Evolutionary conservation across 768 basidiomycete species (phyloP).

Genomic region (Leccinum subtestaceum): DNA sequence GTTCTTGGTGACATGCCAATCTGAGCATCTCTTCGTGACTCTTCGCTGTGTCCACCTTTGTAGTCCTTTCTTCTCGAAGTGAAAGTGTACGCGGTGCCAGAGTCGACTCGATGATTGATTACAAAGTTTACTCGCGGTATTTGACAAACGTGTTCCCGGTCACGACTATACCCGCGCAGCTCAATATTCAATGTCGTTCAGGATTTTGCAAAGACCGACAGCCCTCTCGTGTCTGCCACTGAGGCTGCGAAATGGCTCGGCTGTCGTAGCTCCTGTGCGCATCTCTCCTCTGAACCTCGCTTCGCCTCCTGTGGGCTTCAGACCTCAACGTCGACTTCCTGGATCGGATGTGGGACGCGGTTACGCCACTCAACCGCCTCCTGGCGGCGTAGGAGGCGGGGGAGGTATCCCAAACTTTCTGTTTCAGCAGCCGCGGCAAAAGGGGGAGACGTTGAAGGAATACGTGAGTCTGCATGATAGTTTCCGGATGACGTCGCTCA

Average conservation of each 20-base stretch:
- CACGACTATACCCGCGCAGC: too few relatives aligned
- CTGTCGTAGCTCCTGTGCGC: conserved; percentile 10
- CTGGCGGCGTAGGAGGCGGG: conserved; percentile 33
- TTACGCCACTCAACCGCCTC: conserved; percentile 50
- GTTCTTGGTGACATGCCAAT: too few relatives aligned
- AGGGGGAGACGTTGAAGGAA: conserved; percentile 86
- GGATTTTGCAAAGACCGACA: conserved; percentile 3
- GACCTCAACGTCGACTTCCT: not conserved
- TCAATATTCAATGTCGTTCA: conserved; percentile 10
- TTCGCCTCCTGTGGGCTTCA: not conserved
- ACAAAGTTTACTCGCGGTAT: too few relatives aligned
- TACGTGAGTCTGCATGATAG: conserved; percentile 45
- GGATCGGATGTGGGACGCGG: conserved; percentile 20
- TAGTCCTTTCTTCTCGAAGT: too few relatives aligned
- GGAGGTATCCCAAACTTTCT: conserved; percentile 57
- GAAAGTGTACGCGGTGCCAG: too few relatives aligned
- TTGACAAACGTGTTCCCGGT: too few relatives aligned
- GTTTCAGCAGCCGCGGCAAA: conserved; percentile 58
- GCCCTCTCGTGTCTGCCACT: conserved; percentile 15
- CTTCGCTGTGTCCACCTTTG: too few relatives aligned
- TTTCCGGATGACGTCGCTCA: not conserved
- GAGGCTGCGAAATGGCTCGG: conserved; percentile 19
- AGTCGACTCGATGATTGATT: too few relatives aligned
- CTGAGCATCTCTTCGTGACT: too few relatives aligned
- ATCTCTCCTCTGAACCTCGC: not conserved